Evolutionary conservation across 2,329 filamentous ascomycete species (phyloP).

Genomic region (Escovopsis weberi): DNA sequence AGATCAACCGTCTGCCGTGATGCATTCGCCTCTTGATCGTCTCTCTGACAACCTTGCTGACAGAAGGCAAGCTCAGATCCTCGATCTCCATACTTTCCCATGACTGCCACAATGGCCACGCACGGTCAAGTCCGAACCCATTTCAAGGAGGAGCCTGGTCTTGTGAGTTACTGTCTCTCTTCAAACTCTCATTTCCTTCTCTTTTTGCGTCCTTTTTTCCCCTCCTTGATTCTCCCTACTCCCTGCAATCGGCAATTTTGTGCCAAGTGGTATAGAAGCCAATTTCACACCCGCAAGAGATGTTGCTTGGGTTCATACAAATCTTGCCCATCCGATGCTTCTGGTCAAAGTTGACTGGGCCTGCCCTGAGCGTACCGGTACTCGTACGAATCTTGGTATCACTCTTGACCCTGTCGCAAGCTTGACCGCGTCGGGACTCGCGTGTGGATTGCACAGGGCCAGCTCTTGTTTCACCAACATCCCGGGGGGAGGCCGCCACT

Average conservation of each 20-base stretch:
- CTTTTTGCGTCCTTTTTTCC: neutral
- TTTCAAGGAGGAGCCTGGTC: slow-evolving; percentile 18
- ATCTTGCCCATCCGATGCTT: too few species aligned
- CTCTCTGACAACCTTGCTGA: neutral
- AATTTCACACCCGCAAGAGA: too few species aligned
- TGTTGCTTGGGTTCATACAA: neutral
- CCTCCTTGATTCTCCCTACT: neutral
- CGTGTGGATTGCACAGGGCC: slow-evolving; percentile 32
- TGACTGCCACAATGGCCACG: slow-evolving; percentile 17
- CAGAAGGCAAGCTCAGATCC: neutral
- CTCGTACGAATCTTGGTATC: neutral
- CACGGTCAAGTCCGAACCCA: slow-evolving; percentile 14
- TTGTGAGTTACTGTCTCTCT: slow-evolving; percentile 12
- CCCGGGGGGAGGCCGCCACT: slow-evolving; percentile 18
- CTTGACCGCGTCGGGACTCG: slow-evolving; percentile 28
- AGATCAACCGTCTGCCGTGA: too few species aligned
- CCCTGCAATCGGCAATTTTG: neutral
- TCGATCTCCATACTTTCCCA: slow-evolving; percentile 3
- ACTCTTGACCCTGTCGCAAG: slow-evolving; percentile 24
- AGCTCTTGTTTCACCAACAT: slow-evolving; percentile 37
- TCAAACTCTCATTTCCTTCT: neutral
- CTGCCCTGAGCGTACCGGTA: neutral
- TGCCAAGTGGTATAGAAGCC: too few species aligned
- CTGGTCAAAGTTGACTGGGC: too few species aligned
- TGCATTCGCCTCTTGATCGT: neutral